Percentiles rank a stretch among this genome's conserved stretches.
These are phyloP conservation scores for Candida sojae DNA, from an alignment of 1,139 yeast species.

Conservation along the genomic window DNA sequence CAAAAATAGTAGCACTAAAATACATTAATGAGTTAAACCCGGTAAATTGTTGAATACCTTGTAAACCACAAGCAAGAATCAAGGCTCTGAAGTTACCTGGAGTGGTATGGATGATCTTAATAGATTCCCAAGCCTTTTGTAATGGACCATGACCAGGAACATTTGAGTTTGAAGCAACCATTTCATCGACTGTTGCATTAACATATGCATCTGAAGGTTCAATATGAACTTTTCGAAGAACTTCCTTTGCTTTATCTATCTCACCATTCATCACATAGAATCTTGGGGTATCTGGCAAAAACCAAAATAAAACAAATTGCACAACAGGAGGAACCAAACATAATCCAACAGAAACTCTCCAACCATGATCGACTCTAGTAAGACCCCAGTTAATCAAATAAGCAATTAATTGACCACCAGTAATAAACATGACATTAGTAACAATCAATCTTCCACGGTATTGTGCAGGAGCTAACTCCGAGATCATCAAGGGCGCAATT, in stretches of 20 bases:
- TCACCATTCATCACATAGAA: constrained; percentile 74
- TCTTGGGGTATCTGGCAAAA: constrained; percentile 95
- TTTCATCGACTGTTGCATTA: constrained; percentile 59
- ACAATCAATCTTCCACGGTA: constrained; percentile 85
- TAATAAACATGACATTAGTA: constrained; percentile 68
- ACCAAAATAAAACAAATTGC: constrained; percentile 75
- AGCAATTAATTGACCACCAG: constrained; percentile 91
- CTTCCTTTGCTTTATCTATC: constrained; percentile 63
- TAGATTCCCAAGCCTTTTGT: constrained; percentile 58
- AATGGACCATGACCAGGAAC: constrained; percentile 61
- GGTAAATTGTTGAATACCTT: constrained; percentile 93
- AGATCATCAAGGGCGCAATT: constrained; percentile 85
- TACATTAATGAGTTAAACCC: constrained; percentile 96
- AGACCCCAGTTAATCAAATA: constrained; percentile 94
- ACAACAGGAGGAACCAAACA: constrained; percentile 84
- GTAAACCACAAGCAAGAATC: constrained; percentile 86
- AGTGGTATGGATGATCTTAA: constrained; percentile 66
- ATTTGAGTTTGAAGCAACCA: constrained; percentile 57
- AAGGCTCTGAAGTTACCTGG: constrained; percentile 89
- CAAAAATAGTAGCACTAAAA: constrained; percentile 86
- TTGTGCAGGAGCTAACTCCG: constrained; percentile 89
- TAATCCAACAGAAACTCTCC: constrained; percentile 91
- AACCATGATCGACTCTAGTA: constrained; percentile 71
- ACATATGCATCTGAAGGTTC: constrained; percentile 59
- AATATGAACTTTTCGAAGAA: constrained; percentile 58